These are phyloP conservation scores for Candida glucosophila DNA, from an alignment of 1,139 yeast species.

Conservation along the genomic window DNA sequence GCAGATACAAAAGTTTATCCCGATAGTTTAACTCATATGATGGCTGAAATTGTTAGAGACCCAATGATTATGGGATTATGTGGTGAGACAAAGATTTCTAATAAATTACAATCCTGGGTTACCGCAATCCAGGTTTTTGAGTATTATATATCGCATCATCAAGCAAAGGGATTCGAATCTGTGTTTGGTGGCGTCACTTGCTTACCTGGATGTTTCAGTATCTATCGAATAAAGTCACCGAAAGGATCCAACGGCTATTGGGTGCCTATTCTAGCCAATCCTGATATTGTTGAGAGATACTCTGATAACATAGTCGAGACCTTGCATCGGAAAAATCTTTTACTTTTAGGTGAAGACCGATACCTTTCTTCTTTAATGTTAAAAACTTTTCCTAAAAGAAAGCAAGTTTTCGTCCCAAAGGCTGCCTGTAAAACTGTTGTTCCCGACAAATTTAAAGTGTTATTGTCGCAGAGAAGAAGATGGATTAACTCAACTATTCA, in stretches of 20 bases:
- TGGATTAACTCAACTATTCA: constrained; percentile 98
- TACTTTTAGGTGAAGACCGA: constrained; percentile 90
- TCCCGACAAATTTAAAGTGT: constrained; percentile 72
- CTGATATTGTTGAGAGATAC: constrained; percentile 93
- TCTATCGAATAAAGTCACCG: constrained; percentile 91
- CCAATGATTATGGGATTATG: constrained; percentile 91
- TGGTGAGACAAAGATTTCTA: constrained; percentile 94
- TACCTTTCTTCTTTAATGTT: constrained; percentile 84
- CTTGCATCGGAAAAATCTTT: constrained; percentile 80
- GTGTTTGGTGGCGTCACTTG: constrained; percentile 96
- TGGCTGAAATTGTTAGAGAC: constrained; percentile 85
- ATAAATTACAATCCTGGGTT: constrained; percentile 83
- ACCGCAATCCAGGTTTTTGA: constrained; percentile 95
- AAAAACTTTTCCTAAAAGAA: constrained; percentile 86
- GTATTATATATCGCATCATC: constrained; percentile 93
- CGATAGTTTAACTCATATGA: constrained; percentile 87
- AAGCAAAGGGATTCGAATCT: constrained; percentile 92
- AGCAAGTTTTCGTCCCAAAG: constrained; percentile 86
- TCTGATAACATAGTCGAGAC: constrained; percentile 85
- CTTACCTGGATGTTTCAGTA: constrained; percentile 95
- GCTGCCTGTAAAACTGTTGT: constrained; percentile 94
- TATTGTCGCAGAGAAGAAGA: constrained; percentile 92
- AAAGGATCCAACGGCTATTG: constrained; percentile 86
- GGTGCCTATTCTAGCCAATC: constrained; percentile 94
- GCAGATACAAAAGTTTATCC: constrained; percentile 94